Percentiles rank a stretch among this genome's conserved stretches.
Conservation (phyloP, 441 rosid species). For the Mallotus repandus region DNA sequence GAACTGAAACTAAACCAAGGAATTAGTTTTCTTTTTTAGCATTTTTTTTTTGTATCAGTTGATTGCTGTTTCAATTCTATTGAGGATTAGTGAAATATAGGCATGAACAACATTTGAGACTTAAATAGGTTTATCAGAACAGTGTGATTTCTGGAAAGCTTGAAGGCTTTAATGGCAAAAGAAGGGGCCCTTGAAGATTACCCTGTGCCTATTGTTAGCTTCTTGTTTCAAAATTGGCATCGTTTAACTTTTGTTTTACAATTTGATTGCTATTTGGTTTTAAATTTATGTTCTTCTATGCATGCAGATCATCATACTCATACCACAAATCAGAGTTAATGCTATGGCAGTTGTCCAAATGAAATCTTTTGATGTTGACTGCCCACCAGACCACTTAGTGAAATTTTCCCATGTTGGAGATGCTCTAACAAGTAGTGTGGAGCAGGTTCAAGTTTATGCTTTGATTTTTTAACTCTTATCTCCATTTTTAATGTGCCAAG, state of each 20-base stretch:
- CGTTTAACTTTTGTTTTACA: not conserved
- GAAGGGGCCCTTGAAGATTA: constrained; percentile 1
- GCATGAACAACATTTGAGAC: not conserved
- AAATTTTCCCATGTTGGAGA: constrained; percentile 32
- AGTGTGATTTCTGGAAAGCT: not conserved
- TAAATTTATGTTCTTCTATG: constrained; percentile 20
- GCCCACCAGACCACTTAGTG: constrained; percentile 33
- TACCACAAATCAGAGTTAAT: constrained; percentile 81
- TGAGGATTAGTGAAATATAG: not conserved
- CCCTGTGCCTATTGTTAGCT: not conserved
- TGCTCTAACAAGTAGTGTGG: constrained; percentile 50
- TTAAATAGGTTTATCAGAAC: not conserved
- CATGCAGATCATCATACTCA: constrained; percentile 59
- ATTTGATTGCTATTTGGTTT: not conserved
- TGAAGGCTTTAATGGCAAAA: not conserved
- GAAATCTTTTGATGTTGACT: constrained; percentile 47
- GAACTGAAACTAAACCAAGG: not conserved
- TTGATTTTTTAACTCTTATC: not conserved
- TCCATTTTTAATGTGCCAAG: not conserved
- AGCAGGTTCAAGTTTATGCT: constrained; percentile 57
- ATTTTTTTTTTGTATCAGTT: not conserved
- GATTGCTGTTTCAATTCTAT: not conserved
- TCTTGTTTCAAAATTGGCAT: not conserved
- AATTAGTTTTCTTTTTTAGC: not conserved
- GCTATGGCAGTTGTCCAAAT: constrained; percentile 71